These are phyloP conservation scores for Tulasnella sp. DNA, from an alignment of 768 basidiomycete genomes.

Conservation along the genomic window DNA sequence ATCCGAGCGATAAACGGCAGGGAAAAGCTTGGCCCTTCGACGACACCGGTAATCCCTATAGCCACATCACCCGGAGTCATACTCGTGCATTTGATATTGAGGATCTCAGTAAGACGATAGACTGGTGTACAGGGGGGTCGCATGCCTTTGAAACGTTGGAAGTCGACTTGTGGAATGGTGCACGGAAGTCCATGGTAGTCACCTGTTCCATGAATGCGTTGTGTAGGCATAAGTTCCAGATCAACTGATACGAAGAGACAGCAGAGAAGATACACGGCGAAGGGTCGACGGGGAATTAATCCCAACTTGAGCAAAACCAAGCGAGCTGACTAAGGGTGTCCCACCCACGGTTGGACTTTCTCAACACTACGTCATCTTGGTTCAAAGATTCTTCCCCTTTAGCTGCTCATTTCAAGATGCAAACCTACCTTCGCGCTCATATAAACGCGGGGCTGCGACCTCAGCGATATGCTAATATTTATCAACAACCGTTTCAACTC, in stretches of 20 bases:
- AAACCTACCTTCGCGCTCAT: background rate
- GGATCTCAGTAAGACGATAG: background rate
- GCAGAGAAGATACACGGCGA: background rate
- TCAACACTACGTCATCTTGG: background rate
- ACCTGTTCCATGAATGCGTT: background rate
- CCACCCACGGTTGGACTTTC: background rate
- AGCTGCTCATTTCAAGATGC: background rate
- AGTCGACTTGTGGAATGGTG: background rate
- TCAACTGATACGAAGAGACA: background rate
- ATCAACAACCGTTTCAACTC: background rate
- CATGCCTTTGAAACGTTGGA: background rate
- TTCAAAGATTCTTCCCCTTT: background rate
- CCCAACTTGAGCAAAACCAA: background rate
- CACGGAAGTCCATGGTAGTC: background rate
- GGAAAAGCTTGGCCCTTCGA: background rate
- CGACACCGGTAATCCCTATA: background rate
- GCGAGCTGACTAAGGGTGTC: background rate
- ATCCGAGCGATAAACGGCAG: background rate
- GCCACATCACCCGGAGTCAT: background rate
- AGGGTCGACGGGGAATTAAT: background rate
- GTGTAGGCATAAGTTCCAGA: too few species aligned
- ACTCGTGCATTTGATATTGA: background rate
- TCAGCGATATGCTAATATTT: slow-evolving; percentile 3
- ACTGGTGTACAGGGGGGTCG: background rate
- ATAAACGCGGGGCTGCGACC: background rate